Conservation (phyloP, 768 basidiomycete genomes). For the Hebeloma cylindrosporum region DNA sequence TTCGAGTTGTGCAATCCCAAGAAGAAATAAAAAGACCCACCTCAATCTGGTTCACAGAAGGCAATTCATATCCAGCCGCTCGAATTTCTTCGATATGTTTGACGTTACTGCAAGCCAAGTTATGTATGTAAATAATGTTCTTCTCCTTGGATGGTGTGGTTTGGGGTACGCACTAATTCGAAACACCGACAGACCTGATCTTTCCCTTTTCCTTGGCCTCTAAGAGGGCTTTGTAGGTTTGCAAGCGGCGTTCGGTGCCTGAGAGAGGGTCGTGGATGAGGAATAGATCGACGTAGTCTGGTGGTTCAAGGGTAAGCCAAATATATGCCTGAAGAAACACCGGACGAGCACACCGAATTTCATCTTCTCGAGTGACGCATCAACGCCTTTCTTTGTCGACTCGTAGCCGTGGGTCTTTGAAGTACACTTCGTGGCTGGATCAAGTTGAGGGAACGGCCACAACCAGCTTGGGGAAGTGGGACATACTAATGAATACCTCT, state of each 20-base stretch:
- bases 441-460: slow-evolving; percentile 6
- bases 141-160: background rate
- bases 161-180: slow-evolving; percentile 64
- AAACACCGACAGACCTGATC: slow-evolving; percentile 74
- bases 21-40: slow-evolving; percentile 30
- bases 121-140: background rate
- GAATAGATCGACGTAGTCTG: slow-evolving; percentile 42
- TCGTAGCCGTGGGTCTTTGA: slow-evolving; percentile 64
- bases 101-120: slow-evolving; percentile 26
- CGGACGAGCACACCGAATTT: slow-evolving; percentile 49
- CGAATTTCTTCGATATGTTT: slow-evolving; percentile 77
- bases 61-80: slow-evolving; percentile 58
- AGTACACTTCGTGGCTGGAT: slow-evolving; percentile 67
- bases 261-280: slow-evolving; percentile 74
- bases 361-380: slow-evolving; percentile 59
- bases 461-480: background rate
- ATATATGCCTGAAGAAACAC: no score
- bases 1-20: background rate
- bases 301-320: no score
- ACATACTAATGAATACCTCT: slow-evolving; percentile 70
- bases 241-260: slow-evolving; percentile 63
- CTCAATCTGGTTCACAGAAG: slow-evolving; percentile 83
- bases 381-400: slow-evolving; percentile 54
- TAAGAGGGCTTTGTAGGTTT: slow-evolving; percentile 67
- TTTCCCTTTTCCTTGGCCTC: slow-evolving; percentile 65